Percentiles rank a stretch among this genome's conserved stretches.
Conservation (phyloP, 495 filamentous ascomycete genomes). For the Mycothermus thermophilus region DNA sequence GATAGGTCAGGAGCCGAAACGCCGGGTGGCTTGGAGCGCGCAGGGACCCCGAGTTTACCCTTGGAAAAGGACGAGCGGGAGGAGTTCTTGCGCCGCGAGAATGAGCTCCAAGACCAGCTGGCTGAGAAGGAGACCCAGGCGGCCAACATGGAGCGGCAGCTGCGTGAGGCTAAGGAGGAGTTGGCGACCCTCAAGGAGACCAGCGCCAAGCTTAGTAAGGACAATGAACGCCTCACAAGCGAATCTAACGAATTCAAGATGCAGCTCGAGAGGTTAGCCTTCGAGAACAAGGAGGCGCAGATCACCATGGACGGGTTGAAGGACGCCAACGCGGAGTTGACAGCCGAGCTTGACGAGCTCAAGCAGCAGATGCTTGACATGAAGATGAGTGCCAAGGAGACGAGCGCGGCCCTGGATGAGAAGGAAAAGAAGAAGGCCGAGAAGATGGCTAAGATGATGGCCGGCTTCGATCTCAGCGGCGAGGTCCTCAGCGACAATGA, state of each 20-base stretch:
- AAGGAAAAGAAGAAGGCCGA: conserved; percentile 98
- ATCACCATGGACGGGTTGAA: conserved; percentile 98
- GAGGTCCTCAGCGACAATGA: conserved; percentile 90
- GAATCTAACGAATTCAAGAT: conserved; percentile 88
- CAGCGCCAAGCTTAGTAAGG: conserved; percentile 60
- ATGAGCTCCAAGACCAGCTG: conserved; percentile 91
- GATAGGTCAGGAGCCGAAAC: conserved; percentile 66
- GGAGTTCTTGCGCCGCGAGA: conserved; percentile 88
- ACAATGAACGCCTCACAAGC: conserved; percentile 69
- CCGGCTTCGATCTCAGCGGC: conserved; percentile 81
- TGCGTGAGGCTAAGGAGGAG: conserved; percentile 74
- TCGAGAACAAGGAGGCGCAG: conserved; percentile 88
- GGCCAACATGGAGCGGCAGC: conserved; percentile 56
- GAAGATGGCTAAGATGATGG: conserved; percentile 99
- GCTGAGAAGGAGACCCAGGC: conserved; percentile 82
- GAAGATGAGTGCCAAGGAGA: conserved; percentile 90
- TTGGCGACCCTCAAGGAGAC: conserved; percentile 68
- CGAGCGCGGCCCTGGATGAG: conserved; percentile 71
- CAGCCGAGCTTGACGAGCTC: conserved; percentile 78
- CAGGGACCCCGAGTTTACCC: conserved; percentile 71
- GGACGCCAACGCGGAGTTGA: conserved; percentile 87
- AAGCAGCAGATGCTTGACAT: conserved; percentile 95
- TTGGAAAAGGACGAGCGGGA: conserved; percentile 95
- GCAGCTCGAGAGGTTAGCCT: conserved; percentile 87
- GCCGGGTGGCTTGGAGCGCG: conserved; percentile 50